These are phyloP conservation scores for Apophysomyces sp. DNA, from an alignment of 371 early-diverging fungal species.

Conservation along the genomic window DNA sequence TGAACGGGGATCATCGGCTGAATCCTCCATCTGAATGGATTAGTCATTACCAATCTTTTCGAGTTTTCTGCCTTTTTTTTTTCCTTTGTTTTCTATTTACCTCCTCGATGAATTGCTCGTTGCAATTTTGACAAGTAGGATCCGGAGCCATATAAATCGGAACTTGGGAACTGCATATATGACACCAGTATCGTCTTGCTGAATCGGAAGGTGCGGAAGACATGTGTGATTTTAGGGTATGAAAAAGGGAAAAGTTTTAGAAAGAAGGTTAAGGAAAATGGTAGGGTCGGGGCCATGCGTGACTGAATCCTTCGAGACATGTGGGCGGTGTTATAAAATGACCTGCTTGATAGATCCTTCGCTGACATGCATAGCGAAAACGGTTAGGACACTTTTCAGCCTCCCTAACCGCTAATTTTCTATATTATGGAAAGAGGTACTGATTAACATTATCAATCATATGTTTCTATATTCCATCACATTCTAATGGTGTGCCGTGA, in stretches of 20 bases:
- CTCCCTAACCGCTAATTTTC: too few relatives aligned
- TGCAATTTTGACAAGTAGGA: conserved; percentile 65
- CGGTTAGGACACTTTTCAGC: too few relatives aligned
- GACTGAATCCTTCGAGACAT: not conserved
- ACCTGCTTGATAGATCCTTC: not conserved
- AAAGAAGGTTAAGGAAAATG: not conserved
- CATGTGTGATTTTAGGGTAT: conserved; percentile 4
- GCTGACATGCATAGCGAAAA: too few relatives aligned
- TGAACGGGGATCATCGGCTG: conserved; percentile 14
- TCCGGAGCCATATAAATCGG: conserved; percentile 52
- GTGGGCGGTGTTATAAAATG: not conserved
- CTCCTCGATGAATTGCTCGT: conserved; percentile 67
- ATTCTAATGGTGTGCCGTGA: too few relatives aligned
- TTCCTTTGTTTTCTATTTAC: conserved; percentile 37
- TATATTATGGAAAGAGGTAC: too few relatives aligned
- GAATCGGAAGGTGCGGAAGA: conserved; percentile 13
- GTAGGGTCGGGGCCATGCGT: too few relatives aligned
- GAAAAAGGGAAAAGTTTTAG: not conserved
- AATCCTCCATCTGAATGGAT: conserved; percentile 14
- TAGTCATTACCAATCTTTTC: not conserved
- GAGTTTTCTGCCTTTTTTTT: not conserved
- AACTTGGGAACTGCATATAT: conserved; percentile 40
- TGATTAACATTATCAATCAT: too few relatives aligned
- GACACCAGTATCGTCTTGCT: conserved; percentile 42
- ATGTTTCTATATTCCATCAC: too few relatives aligned